A percentile compares a stretch with the other conserved stretches of the same genome.
These are phyloP conservation scores for Solanum pinnatisectum DNA, from an alignment of 257 asterid genomes.

Conservation along the genomic window DNA sequence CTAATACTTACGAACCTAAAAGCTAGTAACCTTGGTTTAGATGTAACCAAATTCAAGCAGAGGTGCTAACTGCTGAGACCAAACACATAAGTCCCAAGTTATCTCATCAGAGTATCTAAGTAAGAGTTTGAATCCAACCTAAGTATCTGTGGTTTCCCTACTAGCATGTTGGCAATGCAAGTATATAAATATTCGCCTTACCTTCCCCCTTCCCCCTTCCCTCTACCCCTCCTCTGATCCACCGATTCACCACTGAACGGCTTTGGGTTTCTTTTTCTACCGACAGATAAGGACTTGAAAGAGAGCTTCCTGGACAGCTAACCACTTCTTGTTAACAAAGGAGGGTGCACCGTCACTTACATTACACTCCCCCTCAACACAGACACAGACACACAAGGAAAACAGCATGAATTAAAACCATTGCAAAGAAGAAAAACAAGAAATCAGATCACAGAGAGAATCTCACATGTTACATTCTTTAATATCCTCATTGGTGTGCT, in stretches of 20 bases:
- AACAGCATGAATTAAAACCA: not conserved
- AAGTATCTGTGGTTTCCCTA: not conserved
- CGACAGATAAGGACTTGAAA: no score
- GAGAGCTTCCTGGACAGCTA: no score
- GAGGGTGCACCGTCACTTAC: not conserved
- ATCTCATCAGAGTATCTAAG: not conserved
- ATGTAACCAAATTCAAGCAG: not conserved
- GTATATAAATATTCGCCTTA: not conserved
- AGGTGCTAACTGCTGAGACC: not conserved
- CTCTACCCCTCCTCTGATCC: no score
- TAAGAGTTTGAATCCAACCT: not conserved
- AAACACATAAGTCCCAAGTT: not conserved
- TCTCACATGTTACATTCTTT: constrained; percentile 94
- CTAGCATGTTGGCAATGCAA: not conserved
- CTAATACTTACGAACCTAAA: not conserved
- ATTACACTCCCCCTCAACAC: not conserved
- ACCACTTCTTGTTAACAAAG: no score
- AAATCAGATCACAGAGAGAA: not conserved
- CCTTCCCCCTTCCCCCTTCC: not conserved
- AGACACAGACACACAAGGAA: not conserved
- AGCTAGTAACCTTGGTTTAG: not conserved
- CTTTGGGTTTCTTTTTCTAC: no score
- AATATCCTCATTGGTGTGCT: constrained; percentile 91
- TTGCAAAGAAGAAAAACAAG: not conserved
- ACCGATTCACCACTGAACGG: no score